Conservation (phyloP, 257 asterid species). For the Thymus mandschuricus region DNA sequence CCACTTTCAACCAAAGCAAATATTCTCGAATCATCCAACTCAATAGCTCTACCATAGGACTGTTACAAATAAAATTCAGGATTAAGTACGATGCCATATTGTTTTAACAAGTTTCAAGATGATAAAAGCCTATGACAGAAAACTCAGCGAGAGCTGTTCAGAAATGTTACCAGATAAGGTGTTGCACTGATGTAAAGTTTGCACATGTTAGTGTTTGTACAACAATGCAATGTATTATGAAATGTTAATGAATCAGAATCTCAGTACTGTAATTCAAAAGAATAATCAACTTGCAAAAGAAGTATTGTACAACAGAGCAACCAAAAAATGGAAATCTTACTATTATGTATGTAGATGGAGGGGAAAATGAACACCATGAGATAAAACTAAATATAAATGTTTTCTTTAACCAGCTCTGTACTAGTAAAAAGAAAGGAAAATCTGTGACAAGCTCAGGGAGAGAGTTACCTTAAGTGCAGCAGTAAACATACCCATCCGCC, state of each 20-base stretch:
- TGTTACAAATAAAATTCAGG: conserved; percentile 41
- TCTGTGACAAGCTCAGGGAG: neutral
- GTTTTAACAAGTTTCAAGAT: conserved; percentile 28
- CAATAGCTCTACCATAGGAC: conserved; percentile 96
- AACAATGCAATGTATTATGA: neutral
- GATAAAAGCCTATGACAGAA: conserved; percentile 2
- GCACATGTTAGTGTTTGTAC: neutral
- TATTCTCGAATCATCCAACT: conserved; percentile 79
- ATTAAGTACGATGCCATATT: conserved; percentile 12
- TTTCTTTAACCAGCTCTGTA: neutral
- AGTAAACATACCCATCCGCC: conserved; percentile 93
- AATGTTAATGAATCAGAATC: neutral
- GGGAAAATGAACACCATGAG: neutral
- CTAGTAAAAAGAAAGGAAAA: neutral
- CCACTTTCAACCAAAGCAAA: conserved; percentile 95
- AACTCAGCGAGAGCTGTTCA: neutral
- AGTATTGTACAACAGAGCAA: conserved; percentile 2
- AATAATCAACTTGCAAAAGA: conserved; percentile 15
- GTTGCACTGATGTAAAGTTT: neutral
- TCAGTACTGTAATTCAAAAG: neutral
- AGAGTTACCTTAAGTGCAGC: conserved; percentile 89
- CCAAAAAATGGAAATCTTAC: neutral
- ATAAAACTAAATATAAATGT: conserved; percentile 20
- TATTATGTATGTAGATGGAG: conserved; percentile 26
- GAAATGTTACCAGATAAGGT: neutral